Evolutionary conservation across 495 filamentous ascomycete species (phyloP).

Genomic region (Talaromyces ruber): DNA sequence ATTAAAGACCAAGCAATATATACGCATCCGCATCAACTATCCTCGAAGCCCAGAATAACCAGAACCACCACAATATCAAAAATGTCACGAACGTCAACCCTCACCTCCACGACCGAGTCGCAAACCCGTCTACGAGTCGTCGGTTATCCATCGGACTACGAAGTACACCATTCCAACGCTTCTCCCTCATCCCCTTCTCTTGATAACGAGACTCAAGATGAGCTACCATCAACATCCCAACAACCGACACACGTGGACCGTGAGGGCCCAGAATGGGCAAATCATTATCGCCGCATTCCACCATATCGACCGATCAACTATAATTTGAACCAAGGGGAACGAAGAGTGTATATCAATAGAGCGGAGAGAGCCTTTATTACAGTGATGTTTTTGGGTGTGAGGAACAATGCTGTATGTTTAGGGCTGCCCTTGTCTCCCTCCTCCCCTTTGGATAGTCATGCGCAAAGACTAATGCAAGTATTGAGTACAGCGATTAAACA

Average conservation of each 20-base stretch:
- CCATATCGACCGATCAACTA: constrained; percentile 39
- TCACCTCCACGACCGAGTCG: constrained; percentile 9
- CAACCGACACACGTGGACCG: constrained; percentile 18
- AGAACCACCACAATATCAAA: neutral
- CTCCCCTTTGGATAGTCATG: neutral
- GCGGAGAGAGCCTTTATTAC: constrained; percentile 38
- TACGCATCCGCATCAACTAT: neutral
- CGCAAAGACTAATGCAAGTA: constrained; percentile 4
- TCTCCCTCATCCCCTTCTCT: neutral
- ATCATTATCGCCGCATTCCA: constrained; percentile 39
- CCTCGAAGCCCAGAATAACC: neutral
- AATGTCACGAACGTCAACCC: constrained; percentile 32
- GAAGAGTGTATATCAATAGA: constrained; percentile 32
- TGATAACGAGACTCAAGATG: neutral
- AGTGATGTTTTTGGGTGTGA: constrained; percentile 44
- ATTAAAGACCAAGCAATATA: neutral
- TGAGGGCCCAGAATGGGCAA: constrained; percentile 26
- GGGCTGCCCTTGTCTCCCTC: neutral
- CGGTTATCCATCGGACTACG: constrained; percentile 27
- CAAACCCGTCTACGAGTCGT: neutral
- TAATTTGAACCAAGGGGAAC: constrained; percentile 26
- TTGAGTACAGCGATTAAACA: constrained; percentile 18
- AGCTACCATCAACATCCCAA: constrained; percentile 12
- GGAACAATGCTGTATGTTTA: constrained; percentile 42
- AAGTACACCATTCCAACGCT: constrained; percentile 3